phyloP scores from a whole-genome alignment of 805 yeast species.

The Ogataea zsoltii region DNA sequence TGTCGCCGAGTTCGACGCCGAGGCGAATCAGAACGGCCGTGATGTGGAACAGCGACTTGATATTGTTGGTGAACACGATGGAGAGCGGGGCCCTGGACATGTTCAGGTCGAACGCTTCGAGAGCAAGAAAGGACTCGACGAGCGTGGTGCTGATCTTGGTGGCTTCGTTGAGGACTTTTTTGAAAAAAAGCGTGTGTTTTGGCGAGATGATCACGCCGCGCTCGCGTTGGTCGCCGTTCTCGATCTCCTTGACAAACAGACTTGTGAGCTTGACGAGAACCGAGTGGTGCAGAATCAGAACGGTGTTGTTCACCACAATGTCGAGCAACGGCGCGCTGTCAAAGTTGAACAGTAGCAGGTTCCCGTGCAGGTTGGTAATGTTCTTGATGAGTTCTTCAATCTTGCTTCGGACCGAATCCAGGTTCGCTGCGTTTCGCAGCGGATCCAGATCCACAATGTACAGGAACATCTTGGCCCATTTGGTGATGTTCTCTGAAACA shows the following conservation, averaged over 20 bases:
- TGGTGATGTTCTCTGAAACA: constrained; percentile 32
- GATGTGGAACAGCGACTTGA: constrained; percentile 32
- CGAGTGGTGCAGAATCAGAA: constrained; percentile 30
- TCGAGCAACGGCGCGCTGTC: constrained; percentile 27
- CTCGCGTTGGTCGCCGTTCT: constrained; percentile 10
- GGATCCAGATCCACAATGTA: constrained; percentile 31
- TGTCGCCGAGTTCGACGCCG: constrained; percentile 15
- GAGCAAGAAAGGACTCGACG: constrained; percentile 20
- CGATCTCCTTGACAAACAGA: constrained; percentile 20
- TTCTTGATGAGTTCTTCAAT: constrained; percentile 29
- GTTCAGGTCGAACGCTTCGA: constrained; percentile 15
- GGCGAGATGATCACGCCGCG: constrained; percentile 15
- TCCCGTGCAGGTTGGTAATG: constrained; percentile 30
- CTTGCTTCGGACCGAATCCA: constrained; percentile 24
- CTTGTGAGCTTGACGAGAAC: constrained; percentile 28
- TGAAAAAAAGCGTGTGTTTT: constrained; percentile 25
- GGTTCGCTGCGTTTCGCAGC: constrained; percentile 19
- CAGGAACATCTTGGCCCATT: constrained; percentile 35
- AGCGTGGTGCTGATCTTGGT: constrained; percentile 21
- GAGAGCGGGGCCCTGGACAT: constrained; percentile 23
- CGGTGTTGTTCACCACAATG: constrained; percentile 28
- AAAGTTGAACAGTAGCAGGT: constrained; percentile 29
- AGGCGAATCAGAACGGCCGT: constrained; percentile 25
- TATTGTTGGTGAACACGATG: constrained; percentile 28
- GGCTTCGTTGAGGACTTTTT: constrained; percentile 22